Evolutionary conservation across 129 eudicot species (phyloP), one percentile per base, ranked within the genome.

Genomic region (Saposhnikovia divaricata): DNA sequence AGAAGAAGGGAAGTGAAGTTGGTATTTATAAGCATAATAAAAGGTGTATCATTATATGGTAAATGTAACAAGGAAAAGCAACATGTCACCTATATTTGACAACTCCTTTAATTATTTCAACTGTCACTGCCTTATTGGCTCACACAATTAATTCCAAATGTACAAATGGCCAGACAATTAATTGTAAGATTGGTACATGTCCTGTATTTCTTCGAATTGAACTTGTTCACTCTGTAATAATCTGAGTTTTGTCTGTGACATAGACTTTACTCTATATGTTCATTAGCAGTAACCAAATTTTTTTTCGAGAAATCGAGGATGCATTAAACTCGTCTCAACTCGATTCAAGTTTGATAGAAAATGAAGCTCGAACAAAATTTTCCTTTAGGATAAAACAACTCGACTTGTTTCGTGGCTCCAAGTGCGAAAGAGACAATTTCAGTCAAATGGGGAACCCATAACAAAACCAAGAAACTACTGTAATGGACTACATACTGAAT

Each of bases 51-150:
- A 59, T 59, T 7, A 8, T 59, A 59, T 6, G 0, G 68, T n/a
- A 59, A 23, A n/a, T 61, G 34, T 61, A 61, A 61, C 69, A n/a
- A 61, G 69, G 34, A 61, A 61, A 61, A 61, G 69, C 69, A 61
- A 61, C 69, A 61, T 61, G 25, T 25, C 69, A 61, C 69, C 69
- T 61, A 61, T n/a, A 61, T 61, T 59, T 61, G 69, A 61, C 69
- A 61, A 3, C 69, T 59, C 31, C 31, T 61, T 61, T 61, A 61
- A 61, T 61, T 61, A 61, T 61, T 25, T 61, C 69, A 61, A 61
- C 69, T 61, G 69, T 61, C 69, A 61, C 69, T 61, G 69, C 69
- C 37, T n/a, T 61, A 25, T 61, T 61, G 69, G 34, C 69, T 61
- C 69, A 61, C 69, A 61, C 15, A 61, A 61, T 61, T 61, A 61